Conservation (phyloP, 345 rosid species). For the Pistacia vera region DNA sequence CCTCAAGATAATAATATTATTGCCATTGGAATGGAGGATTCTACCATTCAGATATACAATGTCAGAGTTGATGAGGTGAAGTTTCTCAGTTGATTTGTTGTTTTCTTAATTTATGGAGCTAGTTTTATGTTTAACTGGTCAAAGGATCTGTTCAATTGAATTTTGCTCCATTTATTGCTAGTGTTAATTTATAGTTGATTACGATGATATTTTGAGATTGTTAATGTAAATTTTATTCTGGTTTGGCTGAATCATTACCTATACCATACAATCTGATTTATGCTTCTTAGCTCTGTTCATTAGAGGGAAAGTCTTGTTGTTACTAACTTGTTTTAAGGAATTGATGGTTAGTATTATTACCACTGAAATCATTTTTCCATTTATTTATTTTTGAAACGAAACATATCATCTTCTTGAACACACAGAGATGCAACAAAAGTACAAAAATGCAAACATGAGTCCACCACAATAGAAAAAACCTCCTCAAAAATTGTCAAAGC, state of each 20-base stretch:
- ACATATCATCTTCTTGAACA: background rate
- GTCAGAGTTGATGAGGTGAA: slow-evolving; percentile 84
- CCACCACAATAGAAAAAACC: background rate
- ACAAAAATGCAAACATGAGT: background rate
- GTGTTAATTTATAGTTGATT: no score
- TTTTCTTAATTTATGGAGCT: background rate
- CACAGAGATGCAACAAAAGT: background rate
- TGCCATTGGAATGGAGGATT: slow-evolving; percentile 92
- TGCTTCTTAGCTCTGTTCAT: background rate
- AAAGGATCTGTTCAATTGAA: no score
- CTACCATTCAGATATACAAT: slow-evolving; percentile 80
- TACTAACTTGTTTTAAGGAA: background rate
- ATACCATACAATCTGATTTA: background rate
- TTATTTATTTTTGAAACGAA: no score
- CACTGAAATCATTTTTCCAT: slow-evolving; percentile 1
- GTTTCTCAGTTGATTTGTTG: background rate
- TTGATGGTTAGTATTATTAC: background rate
- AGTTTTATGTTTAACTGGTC: background rate
- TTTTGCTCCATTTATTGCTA: no score
- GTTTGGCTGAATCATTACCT: background rate
- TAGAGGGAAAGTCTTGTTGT: background rate
- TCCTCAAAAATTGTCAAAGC: background rate
- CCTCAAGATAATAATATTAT: slow-evolving; percentile 86
- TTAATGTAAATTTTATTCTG: background rate
- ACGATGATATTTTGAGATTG: background rate